Evolutionary conservation across 225 moss, liverwort and hornwort species (phyloP), one percentile per base, ranked within the genome.

Genomic region (Asterella californica): DNA sequence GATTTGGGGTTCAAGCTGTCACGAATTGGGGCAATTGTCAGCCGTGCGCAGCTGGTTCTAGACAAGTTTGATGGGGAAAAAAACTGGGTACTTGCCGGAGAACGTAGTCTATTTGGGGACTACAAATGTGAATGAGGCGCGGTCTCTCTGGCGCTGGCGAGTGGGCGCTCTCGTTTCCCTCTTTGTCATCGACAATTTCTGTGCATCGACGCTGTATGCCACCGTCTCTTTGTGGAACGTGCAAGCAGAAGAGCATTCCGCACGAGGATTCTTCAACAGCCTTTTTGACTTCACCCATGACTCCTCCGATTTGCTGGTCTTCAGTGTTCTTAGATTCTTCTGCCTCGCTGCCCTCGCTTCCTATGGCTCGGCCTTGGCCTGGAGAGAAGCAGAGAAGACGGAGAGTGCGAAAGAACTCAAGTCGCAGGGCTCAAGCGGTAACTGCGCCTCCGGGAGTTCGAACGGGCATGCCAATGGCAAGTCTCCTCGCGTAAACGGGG

Each of bases 71-170:
- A 89, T 89, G 99, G 99, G 99, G 94, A 99, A 93, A 86, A 99
- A 88, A 80, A 90, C 86, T 53, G 99, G 99, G 11, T 93, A 99
- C 34, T 88, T 92, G 70, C 92, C 92, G 50, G 97, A 94, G 90
- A 99, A 88, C 27, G 91, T 90, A 81, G 92, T 91, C 63, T 99
- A 91, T 79, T 86, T 92, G 82, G 99, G 99, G 75, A 99, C 99
- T 78, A 95, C 95, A 22, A 95, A 99, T 86, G 87, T 94, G 57
- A 87, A 88, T 61, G 86, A 90, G 76, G 99, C 99, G 37, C 83
- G 85, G 59, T 75, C 62, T 57, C 91, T 92, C 76, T 87, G 92
- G 89, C 85, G 83, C 81, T 90, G 90, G 92, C 88, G 86, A 25
- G 61, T 92, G 68, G 85, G 82, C 52, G 63, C 79, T 33, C 91